These are phyloP conservation scores for Phialophora expanda DNA, from an alignment of 2,329 filamentous ascomycete genomes.

Conservation along the genomic window DNA sequence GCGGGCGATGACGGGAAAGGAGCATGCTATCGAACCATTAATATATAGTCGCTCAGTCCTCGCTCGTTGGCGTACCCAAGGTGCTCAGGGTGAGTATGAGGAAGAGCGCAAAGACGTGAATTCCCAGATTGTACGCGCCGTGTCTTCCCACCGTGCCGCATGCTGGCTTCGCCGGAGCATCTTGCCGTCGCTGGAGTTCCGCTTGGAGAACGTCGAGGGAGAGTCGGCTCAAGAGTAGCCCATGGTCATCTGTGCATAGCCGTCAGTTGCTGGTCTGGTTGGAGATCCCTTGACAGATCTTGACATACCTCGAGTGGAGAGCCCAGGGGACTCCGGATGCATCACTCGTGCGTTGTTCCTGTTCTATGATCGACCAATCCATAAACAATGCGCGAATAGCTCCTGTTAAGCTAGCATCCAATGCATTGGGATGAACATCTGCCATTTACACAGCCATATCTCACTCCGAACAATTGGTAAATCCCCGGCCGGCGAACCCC, in stretches of 20 bases:
- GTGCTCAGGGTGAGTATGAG: constrained; percentile 68
- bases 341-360: constrained; percentile 16
- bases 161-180: constrained; percentile 50
- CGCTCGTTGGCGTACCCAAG: constrained; percentile 52
- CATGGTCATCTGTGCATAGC: constrained; percentile 27
- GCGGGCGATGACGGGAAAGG: constrained; percentile 68
- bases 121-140: constrained; percentile 64
- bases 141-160: constrained; percentile 53
- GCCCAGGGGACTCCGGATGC: constrained; percentile 18
- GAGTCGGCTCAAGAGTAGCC: constrained; percentile 25
- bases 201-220: constrained; percentile 50
- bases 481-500: no score
- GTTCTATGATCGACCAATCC: background rate
- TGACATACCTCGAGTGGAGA: constrained; percentile 19
- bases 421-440: background rate
- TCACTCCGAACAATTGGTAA: background rate
- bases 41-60: constrained; percentile 3
- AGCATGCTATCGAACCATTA: constrained; percentile 59
- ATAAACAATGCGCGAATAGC: constrained; percentile 13
- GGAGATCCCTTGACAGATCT: background rate
- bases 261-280: background rate
- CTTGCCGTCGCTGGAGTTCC: constrained; percentile 57
- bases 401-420: background rate
- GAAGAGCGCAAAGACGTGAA: constrained; percentile 71
- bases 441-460: background rate